phyloP scores from a whole-genome alignment of 2,329 filamentous ascomycete genomes.

The Apiospora hydei region DNA sequence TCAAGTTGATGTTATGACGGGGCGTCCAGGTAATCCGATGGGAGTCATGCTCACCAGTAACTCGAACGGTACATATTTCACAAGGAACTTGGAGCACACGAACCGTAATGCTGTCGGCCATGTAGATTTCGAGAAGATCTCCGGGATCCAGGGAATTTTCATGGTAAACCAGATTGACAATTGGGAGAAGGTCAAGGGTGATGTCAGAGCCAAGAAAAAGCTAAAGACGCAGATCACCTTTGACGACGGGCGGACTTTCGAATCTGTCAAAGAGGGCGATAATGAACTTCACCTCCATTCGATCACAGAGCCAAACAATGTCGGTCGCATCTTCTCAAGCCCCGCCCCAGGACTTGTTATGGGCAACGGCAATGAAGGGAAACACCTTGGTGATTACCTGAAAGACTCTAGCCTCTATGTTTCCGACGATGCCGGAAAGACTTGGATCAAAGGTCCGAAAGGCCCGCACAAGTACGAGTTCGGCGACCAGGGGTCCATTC shows the following conservation, averaged over 20 bases:
- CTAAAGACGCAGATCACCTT: conserved; percentile 87
- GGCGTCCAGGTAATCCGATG: conserved; percentile 71
- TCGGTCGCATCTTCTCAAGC: conserved; percentile 90
- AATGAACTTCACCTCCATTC: conserved; percentile 87
- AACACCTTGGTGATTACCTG: conserved; percentile 70
- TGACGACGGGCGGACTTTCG: conserved; percentile 90
- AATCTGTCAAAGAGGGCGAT: conserved; percentile 71
- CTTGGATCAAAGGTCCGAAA: conserved; percentile 77
- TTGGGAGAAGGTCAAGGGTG: conserved; percentile 72
- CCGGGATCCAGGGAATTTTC: conserved; percentile 90
- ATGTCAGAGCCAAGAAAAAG: conserved; percentile 64
- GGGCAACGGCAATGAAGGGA: conserved; percentile 90
- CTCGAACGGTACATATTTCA: conserved; percentile 96
- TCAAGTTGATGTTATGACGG: conserved; percentile 90
- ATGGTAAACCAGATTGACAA: conserved; percentile 91
- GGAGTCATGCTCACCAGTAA: conserved; percentile 95
- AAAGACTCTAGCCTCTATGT: conserved; percentile 80
- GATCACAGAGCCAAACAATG: conserved; percentile 82
- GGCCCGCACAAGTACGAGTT: conserved; percentile 96
- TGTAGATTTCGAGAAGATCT: conserved; percentile 95
- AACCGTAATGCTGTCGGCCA: conserved; percentile 79
- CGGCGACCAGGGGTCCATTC: conserved; percentile 88
- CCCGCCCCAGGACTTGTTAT: conserved; percentile 92
- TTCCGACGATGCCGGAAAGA: conserved; percentile 88
- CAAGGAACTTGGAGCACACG: conserved; percentile 88